A percentile compares a stretch with the other conserved stretches of the same genome.
Conservation (phyloP, 768 basidiomycete species). For the Xerocomus spinulosus region DNA sequence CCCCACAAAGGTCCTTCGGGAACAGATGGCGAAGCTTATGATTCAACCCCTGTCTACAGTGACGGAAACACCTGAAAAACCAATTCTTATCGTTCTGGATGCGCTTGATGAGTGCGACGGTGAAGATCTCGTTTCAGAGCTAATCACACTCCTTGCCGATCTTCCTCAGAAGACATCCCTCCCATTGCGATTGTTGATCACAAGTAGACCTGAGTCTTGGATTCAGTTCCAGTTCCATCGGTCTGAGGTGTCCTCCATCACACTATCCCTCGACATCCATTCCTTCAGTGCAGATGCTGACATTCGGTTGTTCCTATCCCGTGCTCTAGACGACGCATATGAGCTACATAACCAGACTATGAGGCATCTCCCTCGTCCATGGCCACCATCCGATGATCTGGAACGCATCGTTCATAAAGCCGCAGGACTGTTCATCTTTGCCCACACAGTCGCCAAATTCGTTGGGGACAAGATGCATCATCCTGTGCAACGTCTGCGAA, state of each 20-base stretch:
- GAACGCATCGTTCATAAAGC: conserved; percentile 17
- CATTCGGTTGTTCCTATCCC: conserved; percentile 19
- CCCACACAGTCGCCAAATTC: conserved; percentile 27
- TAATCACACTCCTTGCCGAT: conserved; percentile 20
- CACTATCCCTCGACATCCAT: conserved; percentile 17
- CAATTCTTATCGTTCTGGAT: conserved; percentile 20
- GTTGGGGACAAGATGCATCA: conserved; percentile 15
- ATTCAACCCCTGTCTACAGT: conserved; percentile 15
- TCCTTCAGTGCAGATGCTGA: conserved; percentile 22
- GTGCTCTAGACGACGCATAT: conserved; percentile 15
- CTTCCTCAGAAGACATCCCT: conserved; percentile 9
- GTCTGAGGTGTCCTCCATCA: conserved; percentile 11
- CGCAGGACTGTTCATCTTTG: conserved; percentile 28
- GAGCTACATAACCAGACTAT: conserved; percentile 17
- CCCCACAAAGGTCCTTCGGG: conserved; percentile 25
- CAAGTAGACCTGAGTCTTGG: conserved; percentile 21
- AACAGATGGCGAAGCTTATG: conserved; percentile 27
- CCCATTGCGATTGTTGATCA: conserved; percentile 24
- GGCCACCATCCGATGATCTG: conserved; percentile 22
- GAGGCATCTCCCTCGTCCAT: conserved; percentile 17
- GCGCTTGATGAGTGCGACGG: conserved; percentile 27
- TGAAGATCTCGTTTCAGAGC: conserved; percentile 22
- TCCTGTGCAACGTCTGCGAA: conserved; percentile 11
- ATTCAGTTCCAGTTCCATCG: conserved; percentile 19
- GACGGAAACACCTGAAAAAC: conserved; percentile 5